These are phyloP conservation scores for Anthoceros angustus DNA, from an alignment of 225 moss, liverwort and hornwort genomes.

Conservation along the genomic window DNA sequence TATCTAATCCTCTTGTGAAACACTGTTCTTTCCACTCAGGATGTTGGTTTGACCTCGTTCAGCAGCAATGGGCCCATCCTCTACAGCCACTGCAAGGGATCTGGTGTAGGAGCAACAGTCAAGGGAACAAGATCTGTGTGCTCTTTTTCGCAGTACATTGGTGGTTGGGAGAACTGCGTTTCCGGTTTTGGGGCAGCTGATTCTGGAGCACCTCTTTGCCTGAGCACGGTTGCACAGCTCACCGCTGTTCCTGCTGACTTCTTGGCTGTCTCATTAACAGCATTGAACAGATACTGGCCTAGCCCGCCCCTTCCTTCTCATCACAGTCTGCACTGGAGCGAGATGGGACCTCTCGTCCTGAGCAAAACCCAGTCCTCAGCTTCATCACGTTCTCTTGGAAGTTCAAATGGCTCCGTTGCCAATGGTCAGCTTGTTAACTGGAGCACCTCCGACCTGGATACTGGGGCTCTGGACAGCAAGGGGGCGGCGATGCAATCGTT, in stretches of 20 bases:
- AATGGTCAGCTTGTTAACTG: slow-evolving; percentile 13
- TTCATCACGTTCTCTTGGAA: slow-evolving; percentile 31
- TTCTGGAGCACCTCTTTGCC: slow-evolving; percentile 40
- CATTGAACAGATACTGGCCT: slow-evolving; percentile 57
- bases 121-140: slow-evolving; percentile 43
- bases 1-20: not conserved
- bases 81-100: slow-evolving; percentile 61
- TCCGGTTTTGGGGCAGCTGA: slow-evolving; percentile 18
- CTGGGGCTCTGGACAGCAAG: slow-evolving; percentile 26
- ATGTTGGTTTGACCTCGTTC: slow-evolving; percentile 60
- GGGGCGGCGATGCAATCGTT: slow-evolving; percentile 68
- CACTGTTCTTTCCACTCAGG: slow-evolving; percentile 19
- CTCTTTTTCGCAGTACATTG: slow-evolving; percentile 73
- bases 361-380: slow-evolving; percentile 39
- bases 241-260: slow-evolving; percentile 74
- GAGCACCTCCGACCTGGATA: slow-evolving; percentile 8
- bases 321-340: slow-evolving; percentile 62
- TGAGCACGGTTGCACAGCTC: slow-evolving; percentile 73
- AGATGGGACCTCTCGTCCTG: slow-evolving; percentile 78
- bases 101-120: slow-evolving; percentile 62
- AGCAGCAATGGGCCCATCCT: slow-evolving; percentile 64
- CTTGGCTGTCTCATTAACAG: slow-evolving; percentile 62
- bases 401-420: slow-evolving; percentile 34
- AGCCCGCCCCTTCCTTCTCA: slow-evolving; percentile 57
- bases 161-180: slow-evolving; percentile 53